Evolutionary conservation across 148 eudicot species (phyloP), one percentile per base, ranked within the genome.

Genomic region (Arbutus unedo): DNA sequence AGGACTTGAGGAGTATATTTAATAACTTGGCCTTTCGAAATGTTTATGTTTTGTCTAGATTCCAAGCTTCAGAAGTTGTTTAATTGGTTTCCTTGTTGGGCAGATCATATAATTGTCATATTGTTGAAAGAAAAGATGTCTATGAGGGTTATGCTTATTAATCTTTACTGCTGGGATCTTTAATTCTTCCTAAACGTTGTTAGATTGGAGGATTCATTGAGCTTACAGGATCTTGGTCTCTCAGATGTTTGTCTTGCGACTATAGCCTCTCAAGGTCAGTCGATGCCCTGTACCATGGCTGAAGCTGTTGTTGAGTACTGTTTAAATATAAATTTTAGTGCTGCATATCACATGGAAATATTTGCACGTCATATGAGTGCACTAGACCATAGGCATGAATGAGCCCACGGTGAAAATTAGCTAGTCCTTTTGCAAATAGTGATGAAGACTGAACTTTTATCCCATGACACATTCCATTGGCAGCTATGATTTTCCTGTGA

Each of bases 231-330:
- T 67, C 92, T 96, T 82, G 99, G 99, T 8, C 90, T 96, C 67
- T 96, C 99, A 70, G 97, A 94, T 79, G 92, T 82, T 51, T 89
- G 90, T 83, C 90, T 96, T 64, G 98, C 99, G 67, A 90, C 97
- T 13, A 92, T 96, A 72, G 95, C 93, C 73, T 91, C 97, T 79
- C 88, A 91, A 91, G 99, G 99, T 96, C 54, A 88, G 97, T 82
- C 66, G 71, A 38, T 76, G 67, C 4, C 31, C 8, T 38, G 38
- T 77, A 31, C 66, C 79, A 41, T 54, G 53, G 64, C 71, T 73
- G 8, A 4, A 31, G n/a, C 19, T 76, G 5, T 71, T 71, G 64
- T 43, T 25, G 48, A 31, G 38, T 31, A 48, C 31, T 49, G 18
- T 55, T 68, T 83, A 23, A 43, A 14, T 49, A 57, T 1, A 50